Evolutionary conservation across 164 flowering plant species (phyloP).

Genomic region (Liquidambar formosana): DNA sequence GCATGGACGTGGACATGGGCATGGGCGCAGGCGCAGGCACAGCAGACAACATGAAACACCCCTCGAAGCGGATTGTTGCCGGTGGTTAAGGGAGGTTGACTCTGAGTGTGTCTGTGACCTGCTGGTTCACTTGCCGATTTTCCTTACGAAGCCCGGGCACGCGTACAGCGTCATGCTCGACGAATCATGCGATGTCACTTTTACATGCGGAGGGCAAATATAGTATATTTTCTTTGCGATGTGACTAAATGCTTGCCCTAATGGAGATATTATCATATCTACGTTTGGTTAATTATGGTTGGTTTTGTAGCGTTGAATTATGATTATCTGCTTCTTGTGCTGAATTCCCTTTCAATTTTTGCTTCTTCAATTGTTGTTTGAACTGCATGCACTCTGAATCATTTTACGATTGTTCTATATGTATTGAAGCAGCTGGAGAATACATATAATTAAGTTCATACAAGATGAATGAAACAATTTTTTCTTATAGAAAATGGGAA

Average conservation of each 20-base stretch:
- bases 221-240: not conserved
- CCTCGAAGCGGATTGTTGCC: conserved; percentile 41
- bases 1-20: conserved; percentile 12
- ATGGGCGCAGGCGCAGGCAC: conserved; percentile 11
- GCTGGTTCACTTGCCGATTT: conserved; percentile 43
- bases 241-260: not conserved
- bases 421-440: too few relatives aligned
- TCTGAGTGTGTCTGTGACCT: conserved; percentile 52
- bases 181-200: conserved; percentile 36
- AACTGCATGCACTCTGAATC: too few relatives aligned
- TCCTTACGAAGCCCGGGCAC: conserved; percentile 47
- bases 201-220: conserved; percentile 29
- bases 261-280: conserved; percentile 2
- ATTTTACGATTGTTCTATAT: too few relatives aligned
- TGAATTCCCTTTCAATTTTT: not conserved
- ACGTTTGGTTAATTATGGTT: not conserved
- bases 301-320: not conserved
- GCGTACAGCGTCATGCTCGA: conserved; percentile 34
- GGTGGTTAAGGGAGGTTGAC: conserved; percentile 52
- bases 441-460: too few relatives aligned
- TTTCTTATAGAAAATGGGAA: too few relatives aligned
- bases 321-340: not conserved
- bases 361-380: not conserved
- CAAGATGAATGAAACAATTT: too few relatives aligned
- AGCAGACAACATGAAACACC: conserved; percentile 11